Base-by-base conservation (phyloP, 1,284 basidiomycete genomes). In the Cronartium quercuum region DNA sequence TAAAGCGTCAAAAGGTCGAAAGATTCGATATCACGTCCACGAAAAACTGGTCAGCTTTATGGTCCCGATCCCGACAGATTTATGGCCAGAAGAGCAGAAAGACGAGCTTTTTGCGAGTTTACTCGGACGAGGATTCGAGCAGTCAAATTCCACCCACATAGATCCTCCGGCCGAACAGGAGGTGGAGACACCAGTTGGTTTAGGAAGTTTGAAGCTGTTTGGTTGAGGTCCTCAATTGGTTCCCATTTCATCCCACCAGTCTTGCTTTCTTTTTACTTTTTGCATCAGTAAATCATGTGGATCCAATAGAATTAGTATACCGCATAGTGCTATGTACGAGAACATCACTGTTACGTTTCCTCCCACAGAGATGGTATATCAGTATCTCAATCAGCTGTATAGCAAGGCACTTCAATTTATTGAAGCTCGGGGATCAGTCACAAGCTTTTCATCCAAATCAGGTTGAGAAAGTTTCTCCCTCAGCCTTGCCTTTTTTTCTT, bases 1-100 rank as follows among this genome's bases (percentile, higher is more conserved):
- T 0, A 92, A 90, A 77, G 94, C 92, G n/a, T 91, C 89, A 81
- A 97, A 97, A 83, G 94, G 94, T 1, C 84, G 92, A 61, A 92
- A 91, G 81, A 82, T 94, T 76, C 85, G 91, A 76, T 95, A 92
- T 81, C 90, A 94, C 76, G 88, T 91, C 1, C 94, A 96, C 80
- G 91, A 95, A 79, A 96, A 95, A 83, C 83, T 94, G 55, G 90
- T 91, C 80, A 92, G 93, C 81, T 95, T 95, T 80, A 94, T 94
- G 89, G 91, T 93, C 0, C 93, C 94, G 10, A 87, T 94, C 4
- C 87, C 88, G 6, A 78, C 73, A 12, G 66, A 78, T 29, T 81
- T 80, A n/a, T 97, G 94, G 94, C 91, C 93, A 77, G 92, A 95
- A 77, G 91, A 92, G 80, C 93, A 96, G 83, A 87, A 92, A 76